Evolutionary conservation across 176 grass and related monocot species (phyloP).

Genomic region (Cenchrus fungigraminus): DNA sequence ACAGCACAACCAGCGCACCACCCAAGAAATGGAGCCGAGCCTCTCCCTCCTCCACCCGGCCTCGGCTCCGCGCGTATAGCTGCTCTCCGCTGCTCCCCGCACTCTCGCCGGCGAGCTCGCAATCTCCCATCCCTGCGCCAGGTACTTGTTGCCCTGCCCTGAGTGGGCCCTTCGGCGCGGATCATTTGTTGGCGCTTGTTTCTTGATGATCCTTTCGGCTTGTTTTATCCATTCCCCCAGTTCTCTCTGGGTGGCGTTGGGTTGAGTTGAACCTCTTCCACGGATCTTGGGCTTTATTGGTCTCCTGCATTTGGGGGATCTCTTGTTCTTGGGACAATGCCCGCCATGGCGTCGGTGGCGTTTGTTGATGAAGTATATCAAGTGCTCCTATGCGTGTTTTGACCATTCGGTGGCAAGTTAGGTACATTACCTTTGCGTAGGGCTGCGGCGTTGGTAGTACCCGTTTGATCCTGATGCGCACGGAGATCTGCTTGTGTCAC

Average conservation of each 20-base stretch:
- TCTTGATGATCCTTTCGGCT: neutral
- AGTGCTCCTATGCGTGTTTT: neutral
- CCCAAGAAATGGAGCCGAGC: slow-evolving; percentile 39
- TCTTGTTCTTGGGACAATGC: slow-evolving; percentile 14
- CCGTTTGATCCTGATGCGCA: neutral
- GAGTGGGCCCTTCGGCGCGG: neutral
- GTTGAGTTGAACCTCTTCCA: neutral
- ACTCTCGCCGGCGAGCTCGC: neutral
- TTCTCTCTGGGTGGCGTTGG: neutral
- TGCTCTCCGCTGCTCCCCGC: neutral
- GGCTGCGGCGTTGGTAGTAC: neutral
- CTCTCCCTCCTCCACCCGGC: neutral
- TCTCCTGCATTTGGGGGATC: slow-evolving; percentile 15
- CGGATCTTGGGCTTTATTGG: slow-evolving; percentile 30
- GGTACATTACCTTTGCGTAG: slow-evolving; percentile 30
- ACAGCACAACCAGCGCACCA: slow-evolving; percentile 34
- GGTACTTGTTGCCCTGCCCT: neutral
- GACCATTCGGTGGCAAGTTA: slow-evolving; percentile 20
- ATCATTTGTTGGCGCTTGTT: slow-evolving; percentile 8
- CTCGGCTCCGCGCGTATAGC: slow-evolving; percentile 18
- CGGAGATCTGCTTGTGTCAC: slow-evolving; percentile 42
- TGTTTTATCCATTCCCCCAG: neutral
- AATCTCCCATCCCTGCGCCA: neutral
- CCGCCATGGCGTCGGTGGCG: neutral
- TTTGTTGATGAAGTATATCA: neutral